phyloP scores from a whole-genome alignment of 83 land plant species.

The Thuja plicata region DNA sequence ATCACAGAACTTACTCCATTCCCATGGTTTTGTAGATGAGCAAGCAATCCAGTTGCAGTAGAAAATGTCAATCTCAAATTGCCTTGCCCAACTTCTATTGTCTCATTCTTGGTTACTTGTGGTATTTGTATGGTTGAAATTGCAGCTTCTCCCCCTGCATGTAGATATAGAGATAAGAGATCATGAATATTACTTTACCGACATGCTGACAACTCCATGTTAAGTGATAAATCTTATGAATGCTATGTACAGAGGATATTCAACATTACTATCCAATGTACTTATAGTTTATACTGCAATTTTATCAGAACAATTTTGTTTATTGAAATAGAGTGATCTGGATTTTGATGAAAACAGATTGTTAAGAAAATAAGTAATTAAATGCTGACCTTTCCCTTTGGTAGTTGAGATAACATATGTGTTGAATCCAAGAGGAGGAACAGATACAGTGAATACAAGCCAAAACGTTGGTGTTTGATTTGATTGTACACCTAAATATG shows the following conservation, averaged over 20 bases:
- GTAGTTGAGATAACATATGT: constrained; percentile 56
- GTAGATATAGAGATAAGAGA: background rate
- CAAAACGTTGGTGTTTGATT: constrained; percentile 40
- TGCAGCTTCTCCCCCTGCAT: constrained; percentile 40
- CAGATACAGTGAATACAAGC: constrained; percentile 74
- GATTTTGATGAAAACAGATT: constrained; percentile 11
- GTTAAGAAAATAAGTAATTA: background rate
- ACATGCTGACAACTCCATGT: background rate
- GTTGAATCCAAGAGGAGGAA: constrained; percentile 85
- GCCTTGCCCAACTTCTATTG: constrained; percentile 48
- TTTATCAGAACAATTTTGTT: background rate
- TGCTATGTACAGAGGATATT: background rate
- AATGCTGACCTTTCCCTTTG: constrained; percentile 24
- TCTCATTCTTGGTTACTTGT: constrained; percentile 9
- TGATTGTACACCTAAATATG: constrained; percentile 47
- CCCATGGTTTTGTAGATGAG: constrained; percentile 40
- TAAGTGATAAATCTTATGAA: background rate
- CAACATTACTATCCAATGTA: background rate
- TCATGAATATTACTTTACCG: background rate
- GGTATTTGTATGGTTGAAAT: constrained; percentile 22
- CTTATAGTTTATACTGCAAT: background rate
- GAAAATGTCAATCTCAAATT: constrained; percentile 55
- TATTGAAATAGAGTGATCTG: background rate
- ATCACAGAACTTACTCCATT: constrained; percentile 46
- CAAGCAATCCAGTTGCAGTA: constrained; percentile 35